Evolutionary conservation across 352 stramenopile species (phyloP).

Genomic region (Globisporangium uncinulatum): DNA sequence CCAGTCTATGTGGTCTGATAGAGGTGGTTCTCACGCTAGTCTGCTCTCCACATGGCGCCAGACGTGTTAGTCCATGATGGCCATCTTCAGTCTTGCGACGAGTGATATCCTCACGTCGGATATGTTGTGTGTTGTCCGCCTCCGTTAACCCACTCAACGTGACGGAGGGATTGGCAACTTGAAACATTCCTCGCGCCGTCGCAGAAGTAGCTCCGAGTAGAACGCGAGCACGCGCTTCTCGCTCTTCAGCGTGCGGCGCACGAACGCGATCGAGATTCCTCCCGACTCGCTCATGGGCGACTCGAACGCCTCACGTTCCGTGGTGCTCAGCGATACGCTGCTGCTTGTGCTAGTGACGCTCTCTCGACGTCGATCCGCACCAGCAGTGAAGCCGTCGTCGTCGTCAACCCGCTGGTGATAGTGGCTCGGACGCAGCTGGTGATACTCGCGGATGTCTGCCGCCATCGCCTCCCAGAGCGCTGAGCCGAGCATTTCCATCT

Average conservation of each 20-base stretch:
- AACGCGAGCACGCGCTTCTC: conserved; percentile 28
- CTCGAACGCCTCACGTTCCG: conserved; percentile 23
- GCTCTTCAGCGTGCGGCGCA: conserved; percentile 24
- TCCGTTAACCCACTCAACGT: conserved; percentile 1
- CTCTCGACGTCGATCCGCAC: conserved; percentile 12
- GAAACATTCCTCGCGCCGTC: conserved; percentile 46
- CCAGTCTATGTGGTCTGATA: too few relatives aligned
- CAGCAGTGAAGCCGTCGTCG: neutral
- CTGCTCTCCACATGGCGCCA: too few relatives aligned
- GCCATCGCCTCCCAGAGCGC: conserved; percentile 20
- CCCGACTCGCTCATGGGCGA: conserved; percentile 23
- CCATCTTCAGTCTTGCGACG: too few relatives aligned
- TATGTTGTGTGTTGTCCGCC: too few relatives aligned
- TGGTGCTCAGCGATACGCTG: conserved; percentile 1
- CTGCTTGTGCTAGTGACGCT: conserved; percentile 7
- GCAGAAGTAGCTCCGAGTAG: conserved; percentile 48
- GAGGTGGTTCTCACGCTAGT: too few relatives aligned
- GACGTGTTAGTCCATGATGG: too few relatives aligned
- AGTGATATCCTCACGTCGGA: too few relatives aligned
- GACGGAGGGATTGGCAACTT: conserved; percentile 16
- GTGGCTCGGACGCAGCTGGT: neutral
- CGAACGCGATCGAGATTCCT: conserved; percentile 33
- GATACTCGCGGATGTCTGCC: conserved; percentile 2
- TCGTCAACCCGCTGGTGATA: neutral
- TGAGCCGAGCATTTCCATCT: conserved; percentile 17